Evolutionary conservation across 805 yeast genomes (phyloP).

Genomic region (Sugiyamaella mastotermitis): DNA sequence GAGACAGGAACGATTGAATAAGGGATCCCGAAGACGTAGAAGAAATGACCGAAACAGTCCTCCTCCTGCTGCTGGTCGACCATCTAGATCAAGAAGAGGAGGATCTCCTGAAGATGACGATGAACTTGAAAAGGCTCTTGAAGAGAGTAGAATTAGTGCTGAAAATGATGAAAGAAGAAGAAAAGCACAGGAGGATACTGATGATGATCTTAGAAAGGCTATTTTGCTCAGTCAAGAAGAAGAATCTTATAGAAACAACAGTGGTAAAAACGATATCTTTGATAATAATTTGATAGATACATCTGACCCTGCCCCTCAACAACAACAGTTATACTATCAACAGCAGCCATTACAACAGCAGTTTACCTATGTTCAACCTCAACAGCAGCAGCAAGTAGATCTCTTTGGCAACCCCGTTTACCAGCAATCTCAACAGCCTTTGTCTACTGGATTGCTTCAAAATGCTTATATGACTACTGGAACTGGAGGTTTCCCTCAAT

Average conservation of each 20-base stretch:
- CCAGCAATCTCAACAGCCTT: conserved; percentile 37
- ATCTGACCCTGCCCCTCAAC: conserved; percentile 28
- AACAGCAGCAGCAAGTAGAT: conserved; percentile 41
- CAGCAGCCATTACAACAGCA: conserved; percentile 30
- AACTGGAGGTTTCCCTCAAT: conserved; percentile 14
- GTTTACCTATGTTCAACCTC: conserved; percentile 15
- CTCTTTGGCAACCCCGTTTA: conserved; percentile 56
- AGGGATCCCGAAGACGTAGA: conserved; percentile 20
- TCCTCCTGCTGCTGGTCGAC: conserved; percentile 11
- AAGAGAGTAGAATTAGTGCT: conserved; percentile 73
- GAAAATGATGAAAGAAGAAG: conserved; percentile 60
- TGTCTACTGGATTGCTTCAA: conserved; percentile 50
- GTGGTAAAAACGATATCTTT: conserved; percentile 12
- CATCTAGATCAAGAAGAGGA: too few relatives aligned
- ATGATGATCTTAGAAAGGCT: conserved; percentile 63
- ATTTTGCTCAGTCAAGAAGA: conserved; percentile 69
- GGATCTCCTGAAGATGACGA: conserved; percentile 42
- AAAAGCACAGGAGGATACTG: conserved; percentile 36
- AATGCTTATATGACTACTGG: conserved; percentile 35
- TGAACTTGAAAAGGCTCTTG: conserved; percentile 75
- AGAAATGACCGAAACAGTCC: conserved; percentile 9
- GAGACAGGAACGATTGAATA: conserved; percentile 54
- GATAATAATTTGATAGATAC: conserved; percentile 25
- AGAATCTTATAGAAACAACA: conserved; percentile 50
- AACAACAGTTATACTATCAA: conserved; percentile 37